phyloP scores from a whole-genome alignment of 768 basidiomycete genomes.

The Austroboletus festivus region DNA sequence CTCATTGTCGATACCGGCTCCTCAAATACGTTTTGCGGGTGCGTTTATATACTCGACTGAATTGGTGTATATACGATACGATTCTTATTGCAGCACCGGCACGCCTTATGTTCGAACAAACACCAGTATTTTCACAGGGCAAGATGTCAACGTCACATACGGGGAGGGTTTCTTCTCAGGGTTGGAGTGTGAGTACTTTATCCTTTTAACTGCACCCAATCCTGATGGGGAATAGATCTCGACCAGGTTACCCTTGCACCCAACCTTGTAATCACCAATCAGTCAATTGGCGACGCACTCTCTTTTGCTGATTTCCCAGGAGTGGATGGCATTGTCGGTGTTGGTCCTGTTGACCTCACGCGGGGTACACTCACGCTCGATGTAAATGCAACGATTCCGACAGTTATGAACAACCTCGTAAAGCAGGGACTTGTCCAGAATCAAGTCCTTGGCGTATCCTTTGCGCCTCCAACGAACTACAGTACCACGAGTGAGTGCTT shows the following conservation, averaged over 20 bases:
- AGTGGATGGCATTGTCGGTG: constrained; percentile 27
- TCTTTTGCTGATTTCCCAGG: constrained; percentile 12
- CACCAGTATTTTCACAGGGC: constrained; percentile 26
- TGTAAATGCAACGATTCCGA: constrained; percentile 14
- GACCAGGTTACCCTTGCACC: constrained; percentile 27
- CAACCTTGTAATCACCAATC: constrained; percentile 23
- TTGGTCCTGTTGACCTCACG: constrained; percentile 25
- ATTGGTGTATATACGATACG: background rate
- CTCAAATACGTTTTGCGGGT: constrained; percentile 31
- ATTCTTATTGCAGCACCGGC: constrained; percentile 15
- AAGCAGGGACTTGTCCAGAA: constrained; percentile 16
- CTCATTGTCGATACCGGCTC: constrained; percentile 33
- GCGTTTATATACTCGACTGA: background rate
- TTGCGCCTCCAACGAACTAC: constrained; percentile 18
- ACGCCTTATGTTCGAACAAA: constrained; percentile 18
- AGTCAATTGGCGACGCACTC: constrained; percentile 28
- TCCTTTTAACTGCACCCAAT: background rate
- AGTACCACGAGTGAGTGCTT: constrained; percentile 14
- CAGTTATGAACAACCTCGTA: constrained; percentile 25
- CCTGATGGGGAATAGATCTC: constrained; percentile 9
- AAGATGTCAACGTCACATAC: constrained; percentile 10
- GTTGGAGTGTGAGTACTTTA: constrained; percentile 29
- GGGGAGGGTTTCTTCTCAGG: constrained; percentile 25
- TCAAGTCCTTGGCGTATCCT: constrained; percentile 20
- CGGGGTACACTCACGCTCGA: constrained; percentile 2